A percentile compares a stretch with the other conserved stretches of the same genome.
Conservation (phyloP, 257 asterid genomes). For the Scutellaria baicalensis region DNA sequence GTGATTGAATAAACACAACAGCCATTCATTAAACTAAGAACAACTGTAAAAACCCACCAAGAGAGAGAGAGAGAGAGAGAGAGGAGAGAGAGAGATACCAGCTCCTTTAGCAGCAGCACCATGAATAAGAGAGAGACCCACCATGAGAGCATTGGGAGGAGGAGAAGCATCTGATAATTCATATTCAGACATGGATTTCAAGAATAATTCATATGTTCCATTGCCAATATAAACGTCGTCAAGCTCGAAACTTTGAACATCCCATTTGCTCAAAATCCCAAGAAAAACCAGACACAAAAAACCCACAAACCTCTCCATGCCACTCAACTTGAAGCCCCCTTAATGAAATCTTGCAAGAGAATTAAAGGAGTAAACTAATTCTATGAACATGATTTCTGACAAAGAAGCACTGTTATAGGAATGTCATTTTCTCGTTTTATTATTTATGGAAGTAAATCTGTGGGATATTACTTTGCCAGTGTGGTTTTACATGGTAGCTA, state of each 20-base stretch:
- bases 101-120: constrained; percentile 89
- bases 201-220: constrained; percentile 30
- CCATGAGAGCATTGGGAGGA: constrained; percentile 49
- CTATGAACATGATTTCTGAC: not conserved
- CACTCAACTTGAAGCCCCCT: constrained; percentile 8
- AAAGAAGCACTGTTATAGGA: not conserved
- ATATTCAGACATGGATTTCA: constrained; percentile 39
- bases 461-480: not conserved
- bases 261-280: constrained; percentile 23
- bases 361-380: not conserved
- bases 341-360: not conserved
- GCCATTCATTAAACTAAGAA: not conserved
- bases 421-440: constrained; percentile 5
- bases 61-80: not conserved
- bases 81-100: constrained; percentile 32
- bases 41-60: not conserved
- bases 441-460: not conserved
- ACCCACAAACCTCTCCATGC: constrained; percentile 12
- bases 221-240: constrained; percentile 39
- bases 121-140: constrained; percentile 58
- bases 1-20: not conserved
- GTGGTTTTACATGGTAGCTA: not conserved
- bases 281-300: constrained; percentile 19
- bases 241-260: constrained; percentile 31
- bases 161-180: constrained; percentile 34